Evolutionary conservation across 805 yeast species (phyloP).

Genomic region (Hanseniaspora lindneri): DNA sequence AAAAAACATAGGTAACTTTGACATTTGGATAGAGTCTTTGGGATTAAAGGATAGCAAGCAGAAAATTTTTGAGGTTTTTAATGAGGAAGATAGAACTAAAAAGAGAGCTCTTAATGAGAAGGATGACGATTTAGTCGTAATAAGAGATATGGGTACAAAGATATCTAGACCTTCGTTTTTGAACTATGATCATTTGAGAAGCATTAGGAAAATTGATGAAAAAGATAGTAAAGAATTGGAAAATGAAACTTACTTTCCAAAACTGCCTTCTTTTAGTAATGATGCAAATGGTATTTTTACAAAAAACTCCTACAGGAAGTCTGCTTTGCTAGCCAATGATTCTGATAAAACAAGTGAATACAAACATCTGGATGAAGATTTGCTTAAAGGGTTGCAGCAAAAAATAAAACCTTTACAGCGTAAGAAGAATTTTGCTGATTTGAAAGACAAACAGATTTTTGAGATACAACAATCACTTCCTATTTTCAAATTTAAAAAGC

Average conservation of each 20-base stretch:
- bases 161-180: conserved; percentile 2
- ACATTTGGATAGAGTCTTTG: conserved; percentile 5
- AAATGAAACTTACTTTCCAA: conserved; percentile 2
- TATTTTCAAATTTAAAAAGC: conserved; percentile 50
- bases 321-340: not conserved
- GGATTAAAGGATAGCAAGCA: not conserved
- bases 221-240: not conserved
- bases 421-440: not conserved
- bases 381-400: conserved; percentile 20
- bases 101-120: not conserved
- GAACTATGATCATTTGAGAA: conserved; percentile 1
- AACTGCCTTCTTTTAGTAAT: conserved; percentile 11
- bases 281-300: conserved; percentile 7
- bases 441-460: conserved; percentile 33
- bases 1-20: not conserved
- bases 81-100: not conserved
- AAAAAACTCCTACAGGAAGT: conserved; percentile 9
- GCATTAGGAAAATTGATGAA: not conserved
- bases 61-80: not conserved
- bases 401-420: conserved; percentile 20
- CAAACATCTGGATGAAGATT: conserved; percentile 22
- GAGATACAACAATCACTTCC: conserved; percentile 60
- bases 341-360: not conserved
- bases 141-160: not conserved
- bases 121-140: conserved; percentile 5